Evolutionary conservation across 495 filamentous ascomycete genomes (phyloP).

Genomic region (Rusavskia elegans): DNA sequence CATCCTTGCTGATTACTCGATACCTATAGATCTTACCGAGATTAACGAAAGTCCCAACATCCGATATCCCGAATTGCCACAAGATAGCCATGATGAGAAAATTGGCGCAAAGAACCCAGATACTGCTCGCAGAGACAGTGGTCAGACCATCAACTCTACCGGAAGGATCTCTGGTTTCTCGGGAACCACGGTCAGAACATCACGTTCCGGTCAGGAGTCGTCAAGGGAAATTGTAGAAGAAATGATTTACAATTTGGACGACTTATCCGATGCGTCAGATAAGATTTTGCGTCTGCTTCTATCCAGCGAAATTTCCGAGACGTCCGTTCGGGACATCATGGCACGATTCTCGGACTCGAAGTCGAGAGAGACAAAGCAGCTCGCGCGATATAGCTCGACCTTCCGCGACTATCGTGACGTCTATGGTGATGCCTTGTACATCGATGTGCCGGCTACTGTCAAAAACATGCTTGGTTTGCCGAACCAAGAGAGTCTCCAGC

Average conservation of each 20-base stretch:
- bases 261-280: constrained; percentile 14
- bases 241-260: constrained; percentile 18
- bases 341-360: constrained; percentile 16
- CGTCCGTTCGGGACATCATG: constrained; percentile 10
- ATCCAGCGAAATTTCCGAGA: constrained; percentile 11
- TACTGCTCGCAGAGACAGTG: background rate
- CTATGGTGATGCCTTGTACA: constrained; percentile 17
- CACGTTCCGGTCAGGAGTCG: constrained; percentile 19
- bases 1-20: background rate
- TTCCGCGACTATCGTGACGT: constrained; percentile 13
- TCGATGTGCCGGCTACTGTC: constrained; percentile 12
- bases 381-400: constrained; percentile 9
- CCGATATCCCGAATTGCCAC: constrained; percentile 7
- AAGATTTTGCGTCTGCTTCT: constrained; percentile 19
- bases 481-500: constrained; percentile 5
- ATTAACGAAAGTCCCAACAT: constrained; percentile 17
- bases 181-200: constrained; percentile 25
- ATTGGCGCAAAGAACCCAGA: background rate
- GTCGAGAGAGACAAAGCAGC: constrained; percentile 15
- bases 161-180: constrained; percentile 23
- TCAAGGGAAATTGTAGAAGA: constrained; percentile 14
- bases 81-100: background rate
- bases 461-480: constrained; percentile 13
- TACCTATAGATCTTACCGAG: constrained; percentile 17
- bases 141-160: constrained; percentile 12